A percentile compares a stretch with the other conserved stretches of the same genome.
These are phyloP conservation scores for Verticillium nubilum DNA, from an alignment of 2,329 filamentous ascomycete species.

Conservation along the genomic window DNA sequence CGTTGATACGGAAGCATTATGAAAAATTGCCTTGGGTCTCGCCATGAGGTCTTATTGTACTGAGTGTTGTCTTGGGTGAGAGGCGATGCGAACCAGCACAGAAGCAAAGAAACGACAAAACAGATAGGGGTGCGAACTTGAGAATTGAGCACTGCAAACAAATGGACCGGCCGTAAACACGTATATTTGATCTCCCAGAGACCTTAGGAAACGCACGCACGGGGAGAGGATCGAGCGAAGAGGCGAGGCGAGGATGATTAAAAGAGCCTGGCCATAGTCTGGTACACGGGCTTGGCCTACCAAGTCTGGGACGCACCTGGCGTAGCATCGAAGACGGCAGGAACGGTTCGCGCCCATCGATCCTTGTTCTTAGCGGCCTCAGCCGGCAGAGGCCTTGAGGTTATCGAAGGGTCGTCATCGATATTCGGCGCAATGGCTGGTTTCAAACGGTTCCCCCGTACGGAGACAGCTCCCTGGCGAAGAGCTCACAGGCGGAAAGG, in stretches of 20 bases:
- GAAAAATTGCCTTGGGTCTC: conserved; percentile 10
- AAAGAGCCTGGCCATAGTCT: neutral
- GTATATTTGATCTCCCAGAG: conserved; percentile 12
- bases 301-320: neutral
- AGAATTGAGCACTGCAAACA: neutral
- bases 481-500: neutral
- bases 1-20: conserved; percentile 4
- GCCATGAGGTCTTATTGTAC: conserved; percentile 7
- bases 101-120: conserved; percentile 2
- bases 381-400: neutral
- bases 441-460: conserved; percentile 1
- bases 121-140: conserved; percentile 1
- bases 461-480: neutral
- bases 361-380: neutral
- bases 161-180: neutral
- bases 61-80: neutral
- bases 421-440: neutral
- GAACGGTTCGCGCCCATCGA: neutral
- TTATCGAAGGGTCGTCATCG: neutral
- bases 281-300: neutral
- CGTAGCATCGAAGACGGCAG: neutral
- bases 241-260: neutral
- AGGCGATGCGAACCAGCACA: neutral
- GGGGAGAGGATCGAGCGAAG: neutral
- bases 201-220: conserved; percentile 5